Evolutionary conservation across 495 filamentous ascomycete genomes (phyloP).

Genomic region (Penicillium robsamsonii): DNA sequence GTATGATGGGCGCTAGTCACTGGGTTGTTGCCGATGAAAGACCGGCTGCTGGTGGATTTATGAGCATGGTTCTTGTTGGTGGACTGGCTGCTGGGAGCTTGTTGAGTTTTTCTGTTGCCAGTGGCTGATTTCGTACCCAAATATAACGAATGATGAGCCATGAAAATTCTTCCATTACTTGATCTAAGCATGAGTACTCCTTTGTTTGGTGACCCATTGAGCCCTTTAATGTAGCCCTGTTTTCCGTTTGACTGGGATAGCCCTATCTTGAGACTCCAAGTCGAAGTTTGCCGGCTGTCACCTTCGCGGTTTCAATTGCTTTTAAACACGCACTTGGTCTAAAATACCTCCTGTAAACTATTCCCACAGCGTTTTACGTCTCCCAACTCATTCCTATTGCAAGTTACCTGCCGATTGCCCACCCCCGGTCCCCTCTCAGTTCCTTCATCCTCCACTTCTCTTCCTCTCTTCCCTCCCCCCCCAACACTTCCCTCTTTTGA

Average conservation of each 20-base stretch:
- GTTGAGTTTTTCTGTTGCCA: conserved; percentile 74
- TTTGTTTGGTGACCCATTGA: not conserved
- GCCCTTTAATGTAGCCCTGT: not conserved
- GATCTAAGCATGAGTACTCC: not conserved
- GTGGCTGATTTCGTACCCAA: not conserved
- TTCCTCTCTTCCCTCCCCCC: not conserved
- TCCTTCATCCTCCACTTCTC: not conserved
- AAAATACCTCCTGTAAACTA: not conserved
- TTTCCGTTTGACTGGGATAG: conserved; percentile 1
- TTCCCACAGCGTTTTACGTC: not conserved
- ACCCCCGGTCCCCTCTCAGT: not conserved
- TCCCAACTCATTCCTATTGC: not conserved
- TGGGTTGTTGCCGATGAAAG: conserved; percentile 77
- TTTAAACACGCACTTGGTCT: not conserved
- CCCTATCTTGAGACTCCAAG: not conserved
- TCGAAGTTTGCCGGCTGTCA: conserved; percentile 2
- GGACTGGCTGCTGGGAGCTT: conserved; percentile 84
- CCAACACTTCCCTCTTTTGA: conserved; percentile 3
- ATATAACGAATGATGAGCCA: conserved; percentile 3
- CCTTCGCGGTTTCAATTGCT: not conserved
- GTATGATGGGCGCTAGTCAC: conserved; percentile 85
- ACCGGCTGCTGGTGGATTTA: conserved; percentile 89
- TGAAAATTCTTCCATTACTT: not conserved
- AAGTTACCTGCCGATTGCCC: not conserved
- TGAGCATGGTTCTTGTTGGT: conserved; percentile 82